These are phyloP conservation scores for Ceratobasidium sp. DNA, from an alignment of 1,284 basidiomycete species.

Conservation along the genomic window DNA sequence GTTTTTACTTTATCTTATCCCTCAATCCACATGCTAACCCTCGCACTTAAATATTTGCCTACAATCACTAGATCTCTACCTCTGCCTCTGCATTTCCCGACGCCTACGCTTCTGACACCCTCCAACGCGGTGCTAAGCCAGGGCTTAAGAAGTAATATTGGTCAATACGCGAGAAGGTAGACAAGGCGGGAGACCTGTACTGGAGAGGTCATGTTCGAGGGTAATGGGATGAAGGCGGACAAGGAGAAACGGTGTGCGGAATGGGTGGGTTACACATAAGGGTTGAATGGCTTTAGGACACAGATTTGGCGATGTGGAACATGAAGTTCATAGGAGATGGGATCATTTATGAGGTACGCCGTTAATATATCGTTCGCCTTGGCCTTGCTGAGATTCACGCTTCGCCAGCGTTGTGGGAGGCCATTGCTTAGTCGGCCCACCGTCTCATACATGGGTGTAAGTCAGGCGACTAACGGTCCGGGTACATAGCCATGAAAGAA, in stretches of 20 bases:
- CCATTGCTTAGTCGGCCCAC: constrained; percentile 47
- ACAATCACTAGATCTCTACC: constrained; percentile 70
- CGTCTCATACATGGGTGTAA: constrained; percentile 55
- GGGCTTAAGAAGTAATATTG: constrained; percentile 59
- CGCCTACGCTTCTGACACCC: constrained; percentile 68
- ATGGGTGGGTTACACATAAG: constrained; percentile 64
- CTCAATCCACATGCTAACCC: constrained; percentile 1
- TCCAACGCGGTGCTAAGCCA: constrained; percentile 60
- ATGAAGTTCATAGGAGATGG: constrained; percentile 71
- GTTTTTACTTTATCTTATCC: neutral
- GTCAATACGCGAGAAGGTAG: constrained; percentile 63
- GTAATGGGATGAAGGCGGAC: constrained; percentile 71
- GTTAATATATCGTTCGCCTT: neutral
- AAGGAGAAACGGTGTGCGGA: constrained; percentile 66
- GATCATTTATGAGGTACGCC: constrained; percentile 73
- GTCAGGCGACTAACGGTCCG: constrained; percentile 63
- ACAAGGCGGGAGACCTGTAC: constrained; percentile 68
- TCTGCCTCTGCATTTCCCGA: constrained; percentile 64
- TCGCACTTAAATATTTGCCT: constrained; percentile 62
- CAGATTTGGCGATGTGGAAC: constrained; percentile 73
- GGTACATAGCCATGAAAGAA: constrained; percentile 62
- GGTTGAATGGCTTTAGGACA: constrained; percentile 12
- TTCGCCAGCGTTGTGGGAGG: constrained; percentile 62
- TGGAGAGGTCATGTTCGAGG: constrained; percentile 71
- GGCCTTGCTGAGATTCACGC: neutral